A percentile compares a stretch with the other conserved stretches of the same genome.
phyloP scores from a whole-genome alignment of 345 rosid genomes.

The Lagerstroemia speciosa region DNA sequence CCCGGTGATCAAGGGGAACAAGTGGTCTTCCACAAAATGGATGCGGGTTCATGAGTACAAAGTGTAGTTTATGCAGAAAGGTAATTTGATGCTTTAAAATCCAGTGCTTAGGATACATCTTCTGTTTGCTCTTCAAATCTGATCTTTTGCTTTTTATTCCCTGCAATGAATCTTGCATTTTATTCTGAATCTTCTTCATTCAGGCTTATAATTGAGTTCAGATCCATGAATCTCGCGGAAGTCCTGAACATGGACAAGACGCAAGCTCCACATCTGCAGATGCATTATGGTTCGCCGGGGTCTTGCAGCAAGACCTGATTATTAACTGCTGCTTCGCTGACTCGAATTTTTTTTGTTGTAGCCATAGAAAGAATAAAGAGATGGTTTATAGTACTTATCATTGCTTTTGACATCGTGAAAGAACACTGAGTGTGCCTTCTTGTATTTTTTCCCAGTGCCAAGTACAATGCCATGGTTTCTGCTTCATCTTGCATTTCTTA shows the following conservation, averaged over 20 bases:
- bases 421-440: too few species aligned
- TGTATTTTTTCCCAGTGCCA: too few species aligned
- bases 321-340: not conserved
- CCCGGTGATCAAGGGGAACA: constrained; percentile 81
- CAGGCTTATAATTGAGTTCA: not conserved
- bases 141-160: not conserved
- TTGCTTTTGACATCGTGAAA: not conserved
- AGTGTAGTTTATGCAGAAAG: constrained; percentile 27
- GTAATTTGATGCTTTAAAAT: constrained; percentile 13
- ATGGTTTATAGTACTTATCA: not conserved
- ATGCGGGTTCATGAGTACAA: constrained; percentile 71
- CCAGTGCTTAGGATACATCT: not conserved
- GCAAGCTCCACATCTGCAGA: not conserved
- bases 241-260: not conserved
- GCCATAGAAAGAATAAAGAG: not conserved
- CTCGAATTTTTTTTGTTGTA: not conserved
- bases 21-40: constrained; percentile 99
- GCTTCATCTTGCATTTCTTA: not conserved
- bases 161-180: constrained; percentile 5
- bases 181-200: not conserved
- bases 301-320: not conserved
- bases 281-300: not conserved
- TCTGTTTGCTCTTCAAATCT: constrained; percentile 1
- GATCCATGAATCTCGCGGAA: not conserved
- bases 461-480: not conserved